phyloP scores from a whole-genome alignment of 768 basidiomycete species.

The Collybiopsis luxurians region DNA sequence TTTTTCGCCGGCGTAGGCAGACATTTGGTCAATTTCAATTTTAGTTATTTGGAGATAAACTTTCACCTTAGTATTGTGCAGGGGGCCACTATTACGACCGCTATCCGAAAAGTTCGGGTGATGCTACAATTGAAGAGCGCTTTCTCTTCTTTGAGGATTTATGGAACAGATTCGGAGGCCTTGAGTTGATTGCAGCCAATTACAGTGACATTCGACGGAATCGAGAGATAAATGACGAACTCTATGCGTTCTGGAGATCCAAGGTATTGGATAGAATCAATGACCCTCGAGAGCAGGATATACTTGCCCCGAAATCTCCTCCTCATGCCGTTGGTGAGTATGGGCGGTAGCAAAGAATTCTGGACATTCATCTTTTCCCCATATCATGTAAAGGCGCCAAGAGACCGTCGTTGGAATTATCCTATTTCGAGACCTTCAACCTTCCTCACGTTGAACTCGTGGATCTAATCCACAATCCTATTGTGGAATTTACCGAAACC shows the following conservation, averaged over 20 bases:
- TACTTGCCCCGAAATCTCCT: slow-evolving; percentile 19
- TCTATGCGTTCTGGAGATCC: slow-evolving; percentile 23
- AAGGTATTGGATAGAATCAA: slow-evolving; percentile 18
- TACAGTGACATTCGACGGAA: slow-evolving; percentile 15
- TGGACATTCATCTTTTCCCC: too few species aligned
- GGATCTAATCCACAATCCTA: slow-evolving; percentile 19
- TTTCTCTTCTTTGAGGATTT: slow-evolving; percentile 18
- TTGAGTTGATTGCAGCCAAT: slow-evolving; percentile 18
- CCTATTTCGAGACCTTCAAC: slow-evolving; percentile 20
- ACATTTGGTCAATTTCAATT: slow-evolving; percentile 10
- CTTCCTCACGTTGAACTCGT: slow-evolving; percentile 20
- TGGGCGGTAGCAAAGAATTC: too few species aligned
- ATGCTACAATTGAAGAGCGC: slow-evolving; percentile 19
- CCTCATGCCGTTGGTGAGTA: slow-evolving; percentile 21
- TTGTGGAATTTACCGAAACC: slow-evolving; percentile 16
- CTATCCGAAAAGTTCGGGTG: slow-evolving; percentile 10
- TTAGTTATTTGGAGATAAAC: too few species aligned
- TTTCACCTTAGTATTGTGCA: neutral
- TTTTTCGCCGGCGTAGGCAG: slow-evolving; percentile 19
- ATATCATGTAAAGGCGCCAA: slow-evolving; percentile 22
- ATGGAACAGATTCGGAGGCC: slow-evolving; percentile 18
- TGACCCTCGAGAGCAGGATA: slow-evolving; percentile 18
- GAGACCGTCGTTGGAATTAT: slow-evolving; percentile 19
- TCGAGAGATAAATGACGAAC: slow-evolving; percentile 19
- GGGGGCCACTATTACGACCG: slow-evolving; percentile 17